phyloP scores from a whole-genome alignment of 2,329 filamentous ascomycete genomes.

The Cryphonectria japonica region DNA sequence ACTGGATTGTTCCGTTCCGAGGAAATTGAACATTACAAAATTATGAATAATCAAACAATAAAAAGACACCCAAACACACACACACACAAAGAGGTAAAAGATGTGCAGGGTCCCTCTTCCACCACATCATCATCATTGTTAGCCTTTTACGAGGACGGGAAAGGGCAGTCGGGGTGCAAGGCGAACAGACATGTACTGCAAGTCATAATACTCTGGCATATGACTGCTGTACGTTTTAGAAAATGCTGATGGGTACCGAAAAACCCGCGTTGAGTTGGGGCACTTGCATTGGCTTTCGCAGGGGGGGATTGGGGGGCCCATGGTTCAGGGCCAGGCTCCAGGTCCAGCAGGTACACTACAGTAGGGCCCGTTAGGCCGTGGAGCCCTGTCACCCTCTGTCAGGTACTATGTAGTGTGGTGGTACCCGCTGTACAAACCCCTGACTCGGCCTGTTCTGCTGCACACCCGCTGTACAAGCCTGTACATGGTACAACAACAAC shows the following conservation, averaged over 20 bases:
- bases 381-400: no score
- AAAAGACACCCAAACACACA: background rate
- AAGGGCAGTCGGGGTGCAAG: no score
- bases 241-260: background rate
- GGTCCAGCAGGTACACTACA: background rate
- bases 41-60: background rate
- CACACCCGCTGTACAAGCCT: background rate
- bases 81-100: no score
- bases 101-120: no score
- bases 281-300: background rate
- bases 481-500: no score
- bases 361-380: no score
- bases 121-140: no score
- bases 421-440: background rate
- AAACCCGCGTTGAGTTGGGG: background rate
- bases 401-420: background rate
- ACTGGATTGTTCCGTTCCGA: background rate
- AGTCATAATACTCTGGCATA: no score
- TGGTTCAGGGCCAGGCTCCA: background rate
- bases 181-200: no score
- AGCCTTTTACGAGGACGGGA: no score
- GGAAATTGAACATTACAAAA: no score
- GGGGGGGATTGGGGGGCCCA: background rate
- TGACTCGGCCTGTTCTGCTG: background rate
- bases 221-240: background rate